These are phyloP conservation scores for Parascedosporium putredinis DNA, from an alignment of 2,329 filamentous ascomycete genomes.

Conservation along the genomic window DNA sequence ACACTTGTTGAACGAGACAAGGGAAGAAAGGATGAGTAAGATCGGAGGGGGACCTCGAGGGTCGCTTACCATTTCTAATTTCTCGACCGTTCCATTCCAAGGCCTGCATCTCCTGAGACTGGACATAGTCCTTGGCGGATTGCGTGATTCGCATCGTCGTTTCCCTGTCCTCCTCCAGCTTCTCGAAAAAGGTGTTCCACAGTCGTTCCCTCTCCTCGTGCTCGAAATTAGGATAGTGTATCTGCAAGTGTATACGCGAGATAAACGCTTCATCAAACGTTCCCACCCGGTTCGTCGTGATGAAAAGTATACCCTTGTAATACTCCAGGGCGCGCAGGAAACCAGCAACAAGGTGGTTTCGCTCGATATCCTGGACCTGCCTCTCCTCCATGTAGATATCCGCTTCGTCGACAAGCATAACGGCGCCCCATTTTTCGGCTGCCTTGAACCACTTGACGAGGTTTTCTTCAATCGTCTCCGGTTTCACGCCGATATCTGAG, in stretches of 20 bases:
- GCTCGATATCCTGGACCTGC: slow-evolving; percentile 11
- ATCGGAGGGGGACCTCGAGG: no score
- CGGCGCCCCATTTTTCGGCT: slow-evolving; percentile 18
- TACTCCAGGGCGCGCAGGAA: slow-evolving; percentile 18
- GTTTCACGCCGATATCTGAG: slow-evolving; percentile 12
- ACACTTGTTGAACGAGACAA: no score
- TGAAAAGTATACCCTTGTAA: slow-evolving; percentile 21
- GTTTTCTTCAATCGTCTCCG: slow-evolving; percentile 11
- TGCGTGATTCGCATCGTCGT: no score
- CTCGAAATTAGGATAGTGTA: slow-evolving; percentile 18
- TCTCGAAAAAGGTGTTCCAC: slow-evolving; percentile 20
- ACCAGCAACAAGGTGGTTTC: slow-evolving; percentile 11
- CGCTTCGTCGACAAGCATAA: slow-evolving; percentile 20
- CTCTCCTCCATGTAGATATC: slow-evolving; percentile 15
- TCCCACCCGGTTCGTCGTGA: slow-evolving; percentile 20
- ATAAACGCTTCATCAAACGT: slow-evolving; percentile 22
- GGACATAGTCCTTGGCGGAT: slow-evolving; percentile 15
- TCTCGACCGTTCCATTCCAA: neutral
- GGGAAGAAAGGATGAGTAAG: no score
- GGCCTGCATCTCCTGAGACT: neutral
- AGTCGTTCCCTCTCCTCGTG: slow-evolving; percentile 16
- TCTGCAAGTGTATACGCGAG: slow-evolving; percentile 19
- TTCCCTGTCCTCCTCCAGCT: slow-evolving; percentile 16
- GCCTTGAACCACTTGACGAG: slow-evolving; percentile 12
- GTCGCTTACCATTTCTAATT: neutral